phyloP scores from a whole-genome alignment of 2,329 filamentous ascomycete genomes.

The Penicillium vulpinum region DNA sequence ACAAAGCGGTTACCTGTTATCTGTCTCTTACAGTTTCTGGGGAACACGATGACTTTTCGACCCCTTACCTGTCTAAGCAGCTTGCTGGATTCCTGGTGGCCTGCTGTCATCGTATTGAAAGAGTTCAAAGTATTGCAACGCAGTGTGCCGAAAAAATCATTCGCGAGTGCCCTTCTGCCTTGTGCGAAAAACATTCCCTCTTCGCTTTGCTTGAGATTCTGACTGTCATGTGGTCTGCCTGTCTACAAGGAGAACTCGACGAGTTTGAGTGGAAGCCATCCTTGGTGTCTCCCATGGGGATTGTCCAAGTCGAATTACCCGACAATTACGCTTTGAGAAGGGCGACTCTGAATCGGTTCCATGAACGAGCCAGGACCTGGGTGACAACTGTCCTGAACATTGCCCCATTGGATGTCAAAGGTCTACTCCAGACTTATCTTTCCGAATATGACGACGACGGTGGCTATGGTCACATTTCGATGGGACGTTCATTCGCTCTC shows the following conservation, averaged over 20 bases:
- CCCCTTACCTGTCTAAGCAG: constrained; percentile 85
- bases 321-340: constrained; percentile 85
- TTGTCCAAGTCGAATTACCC: constrained; percentile 84
- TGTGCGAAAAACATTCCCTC: constrained; percentile 86
- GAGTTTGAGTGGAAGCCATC: constrained; percentile 84
- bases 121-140: constrained; percentile 85
- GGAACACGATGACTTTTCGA: constrained; percentile 75
- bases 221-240: constrained; percentile 92
- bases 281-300: constrained; percentile 73
- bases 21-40: constrained; percentile 72
- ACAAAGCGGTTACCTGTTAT: constrained; percentile 76
- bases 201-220: constrained; percentile 91
- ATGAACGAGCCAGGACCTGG: constrained; percentile 77
- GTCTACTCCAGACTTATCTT: constrained; percentile 87
- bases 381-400: constrained; percentile 76
- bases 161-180: constrained; percentile 76
- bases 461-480: constrained; percentile 83
- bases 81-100: constrained; percentile 80
- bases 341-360: constrained; percentile 73
- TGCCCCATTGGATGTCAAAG: constrained; percentile 90
- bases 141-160: constrained; percentile 84
- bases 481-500: constrained; percentile 90
- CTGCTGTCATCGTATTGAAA: constrained; percentile 90
- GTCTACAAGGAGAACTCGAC: constrained; percentile 90
- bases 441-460: constrained; percentile 93